phyloP scores from a whole-genome alignment of 495 filamentous ascomycete species.

The Mycothermus thermophilus region DNA sequence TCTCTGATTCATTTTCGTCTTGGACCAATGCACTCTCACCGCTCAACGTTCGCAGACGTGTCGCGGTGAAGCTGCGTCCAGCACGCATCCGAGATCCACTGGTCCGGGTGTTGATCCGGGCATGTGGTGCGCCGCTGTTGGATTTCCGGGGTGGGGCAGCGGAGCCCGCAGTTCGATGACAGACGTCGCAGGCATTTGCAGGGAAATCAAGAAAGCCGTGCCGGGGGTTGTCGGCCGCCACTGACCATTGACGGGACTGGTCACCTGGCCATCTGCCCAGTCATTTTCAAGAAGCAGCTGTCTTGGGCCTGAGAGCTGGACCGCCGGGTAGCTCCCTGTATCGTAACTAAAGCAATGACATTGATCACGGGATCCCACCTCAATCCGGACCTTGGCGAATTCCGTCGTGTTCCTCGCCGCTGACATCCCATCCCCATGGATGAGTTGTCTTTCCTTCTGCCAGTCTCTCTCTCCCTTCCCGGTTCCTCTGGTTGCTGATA shows the following conservation, averaged over 20 bases:
- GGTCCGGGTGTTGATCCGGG: slow-evolving; percentile 14
- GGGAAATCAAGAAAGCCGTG: slow-evolving; percentile 1
- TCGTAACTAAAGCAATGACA: too few species aligned
- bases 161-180: slow-evolving; percentile 1
- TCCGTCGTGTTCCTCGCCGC: not conserved
- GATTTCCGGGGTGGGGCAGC: slow-evolving; percentile 6
- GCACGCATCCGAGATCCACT: slow-evolving; percentile 5
- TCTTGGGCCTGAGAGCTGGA: too few species aligned
- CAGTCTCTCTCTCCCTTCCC: not conserved
- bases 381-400: slow-evolving; percentile 8
- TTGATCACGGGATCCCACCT: slow-evolving; percentile 7
- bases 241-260: slow-evolving; percentile 13
- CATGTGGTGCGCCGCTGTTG: slow-evolving; percentile 14
- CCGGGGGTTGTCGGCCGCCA: too few species aligned
- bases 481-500: not conserved
- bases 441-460: not conserved
- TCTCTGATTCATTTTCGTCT: too few species aligned
- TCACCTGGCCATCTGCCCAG: slow-evolving; percentile 15
- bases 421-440: too few species aligned
- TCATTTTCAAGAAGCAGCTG: too few species aligned
- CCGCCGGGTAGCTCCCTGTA: too few species aligned
- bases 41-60: too few species aligned
- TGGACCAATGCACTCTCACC: too few species aligned
- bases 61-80: slow-evolving; percentile 2
- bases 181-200: slow-evolving; percentile 2